A percentile compares a stretch with the other conserved stretches of the same genome.
phyloP scores from a whole-genome alignment of 2,329 filamentous ascomycete species.

The Emergomyces africanus region DNA sequence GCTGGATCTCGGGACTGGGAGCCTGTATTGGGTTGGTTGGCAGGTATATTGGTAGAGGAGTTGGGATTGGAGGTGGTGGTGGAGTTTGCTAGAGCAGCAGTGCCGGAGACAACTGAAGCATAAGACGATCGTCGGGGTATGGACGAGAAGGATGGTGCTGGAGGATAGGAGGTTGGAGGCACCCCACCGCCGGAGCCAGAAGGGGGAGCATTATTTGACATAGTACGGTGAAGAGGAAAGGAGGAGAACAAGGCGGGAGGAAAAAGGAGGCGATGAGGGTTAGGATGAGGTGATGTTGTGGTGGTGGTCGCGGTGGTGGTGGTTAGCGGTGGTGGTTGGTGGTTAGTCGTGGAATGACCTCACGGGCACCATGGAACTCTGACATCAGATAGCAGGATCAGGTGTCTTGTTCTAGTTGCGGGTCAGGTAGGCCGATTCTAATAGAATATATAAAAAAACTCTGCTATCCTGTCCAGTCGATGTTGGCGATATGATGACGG shows the following conservation, averaged over 20 bases:
- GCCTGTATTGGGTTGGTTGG: neutral
- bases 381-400: neutral
- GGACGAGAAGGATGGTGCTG: constrained; percentile 23
- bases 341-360: neutral
- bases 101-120: constrained; percentile 47
- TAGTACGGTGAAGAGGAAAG: constrained; percentile 14
- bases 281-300: too few species aligned
- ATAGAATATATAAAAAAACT: too few species aligned
- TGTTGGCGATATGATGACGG: too few species aligned
- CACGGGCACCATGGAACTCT: neutral
- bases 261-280: neutral
- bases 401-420: neutral
- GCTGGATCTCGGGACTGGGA: neutral
- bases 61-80: constrained; percentile 13
- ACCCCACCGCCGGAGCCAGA: constrained; percentile 28
- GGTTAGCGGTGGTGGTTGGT: neutral
- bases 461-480: too few species aligned
- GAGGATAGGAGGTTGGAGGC: constrained; percentile 23
- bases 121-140: constrained; percentile 45
- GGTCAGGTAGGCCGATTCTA: too few species aligned
- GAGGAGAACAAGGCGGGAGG: neutral
- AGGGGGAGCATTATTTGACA: constrained; percentile 33
- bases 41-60: neutral
- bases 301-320: neutral
- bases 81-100: constrained; percentile 18